Evolutionary conservation across 2,329 filamentous ascomycete species (phyloP), one percentile per base, ranked within the genome.

Genomic region (Pestalotiopsis sp.): DNA sequence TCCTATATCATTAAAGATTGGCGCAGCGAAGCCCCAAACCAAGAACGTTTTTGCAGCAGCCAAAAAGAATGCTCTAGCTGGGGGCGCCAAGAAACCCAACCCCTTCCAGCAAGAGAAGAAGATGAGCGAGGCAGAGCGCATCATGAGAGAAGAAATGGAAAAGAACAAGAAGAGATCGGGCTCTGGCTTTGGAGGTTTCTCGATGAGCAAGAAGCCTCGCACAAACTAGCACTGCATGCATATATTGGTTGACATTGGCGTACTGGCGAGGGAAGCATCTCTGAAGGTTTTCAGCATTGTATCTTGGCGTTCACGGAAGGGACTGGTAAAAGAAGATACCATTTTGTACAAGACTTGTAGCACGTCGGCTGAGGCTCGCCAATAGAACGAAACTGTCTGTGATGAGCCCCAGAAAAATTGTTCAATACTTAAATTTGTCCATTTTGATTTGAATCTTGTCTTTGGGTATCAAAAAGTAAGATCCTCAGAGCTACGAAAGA

Each of bases 141-240:
- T 96, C 75, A 97, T 97, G 94, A 93, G 92, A 79, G 91, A 93
- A 74, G 92, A 95, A 76, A 86, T 93, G 80, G 92, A 94, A 74
- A 85, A 87, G 72, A 94, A 94, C 73, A 85, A 87, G 72, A 94
- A 94, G 77, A 85, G 91, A 67, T 80, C 84, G 41, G 83, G 88
- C 62, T 86, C 84, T 11, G 85, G 85, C 0, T 83, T 84, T 66
- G 81, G 80, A 20, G 84, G 84, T 9, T 70, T 68, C 61, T 79
- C 82, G 6, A 80, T 83, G 1, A 80, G 80, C 63, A 90, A 80
- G 62, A 90, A 91, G 80, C 88, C 86, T 74, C 86, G 83, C 69
- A 84, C 82, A 71, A 84, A 76, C 70, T 56, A 52, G 27, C 7
- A 12, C 27, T 31, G 5, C 2, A 11, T 27, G 23, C 11, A 27